Percentiles rank a stretch among this genome's conserved stretches.
Evolutionary conservation across 2,329 filamentous ascomycete species (phyloP).

Genomic region (Colletotrichum cordylinicola): DNA sequence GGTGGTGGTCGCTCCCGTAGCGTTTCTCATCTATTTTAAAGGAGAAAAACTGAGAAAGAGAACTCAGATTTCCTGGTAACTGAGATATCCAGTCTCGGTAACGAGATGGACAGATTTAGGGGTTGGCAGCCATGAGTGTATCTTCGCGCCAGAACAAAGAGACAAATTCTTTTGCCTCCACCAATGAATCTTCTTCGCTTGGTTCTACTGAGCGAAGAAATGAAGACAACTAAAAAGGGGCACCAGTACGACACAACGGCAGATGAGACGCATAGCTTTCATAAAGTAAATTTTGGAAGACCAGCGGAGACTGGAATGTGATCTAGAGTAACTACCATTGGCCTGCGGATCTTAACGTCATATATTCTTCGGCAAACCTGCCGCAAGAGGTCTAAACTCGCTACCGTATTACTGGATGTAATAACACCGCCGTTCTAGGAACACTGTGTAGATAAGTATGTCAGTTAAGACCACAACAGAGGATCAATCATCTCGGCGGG

Average conservation of each 20-base stretch:
- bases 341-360: not conserved
- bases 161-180: not conserved
- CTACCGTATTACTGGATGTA: not conserved
- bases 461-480: not conserved
- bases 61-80: not conserved
- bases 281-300: not conserved
- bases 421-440: not conserved
- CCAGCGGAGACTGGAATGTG: not conserved
- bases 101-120: not conserved
- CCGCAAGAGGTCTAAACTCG: not conserved
- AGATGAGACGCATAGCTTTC: not conserved
- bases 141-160: not conserved
- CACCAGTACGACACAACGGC: not conserved
- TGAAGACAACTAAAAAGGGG: not conserved
- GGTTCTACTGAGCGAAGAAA: not conserved
- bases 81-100: not conserved
- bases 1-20: conserved; percentile 45
- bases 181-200: not conserved
- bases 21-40: not conserved
- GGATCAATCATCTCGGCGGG: not conserved
- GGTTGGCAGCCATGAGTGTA: not conserved
- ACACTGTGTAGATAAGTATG: not conserved
- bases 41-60: not conserved
- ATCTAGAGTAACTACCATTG: not conserved
- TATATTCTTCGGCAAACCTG: not conserved